Evolutionary conservation across 352 stramenopile genomes (phyloP).

Genomic region (Pythium dissimile): DNA sequence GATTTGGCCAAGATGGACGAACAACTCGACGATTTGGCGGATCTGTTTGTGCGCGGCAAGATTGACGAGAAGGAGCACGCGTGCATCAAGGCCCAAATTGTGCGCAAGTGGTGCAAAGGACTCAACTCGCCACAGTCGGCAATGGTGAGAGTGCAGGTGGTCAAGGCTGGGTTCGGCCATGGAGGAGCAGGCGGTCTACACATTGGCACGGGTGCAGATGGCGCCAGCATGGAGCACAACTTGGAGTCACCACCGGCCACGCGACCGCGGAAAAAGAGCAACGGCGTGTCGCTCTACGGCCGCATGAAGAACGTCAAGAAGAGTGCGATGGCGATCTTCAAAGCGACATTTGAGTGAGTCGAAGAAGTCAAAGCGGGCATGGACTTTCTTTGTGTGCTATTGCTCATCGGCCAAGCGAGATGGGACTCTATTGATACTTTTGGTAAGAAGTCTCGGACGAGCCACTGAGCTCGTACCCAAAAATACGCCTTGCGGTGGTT

Average conservation of each 20-base stretch:
- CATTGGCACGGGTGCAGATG: background rate
- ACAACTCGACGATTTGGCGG: constrained; percentile 64
- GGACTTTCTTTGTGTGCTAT: too few species aligned
- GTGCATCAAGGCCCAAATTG: constrained; percentile 80
- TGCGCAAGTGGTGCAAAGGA: constrained; percentile 77
- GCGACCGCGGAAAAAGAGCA: constrained; percentile 24
- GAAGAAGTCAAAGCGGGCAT: too few species aligned
- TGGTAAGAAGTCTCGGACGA: background rate
- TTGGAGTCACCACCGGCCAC: constrained; percentile 25
- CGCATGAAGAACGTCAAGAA: constrained; percentile 84
- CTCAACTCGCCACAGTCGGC: constrained; percentile 77
- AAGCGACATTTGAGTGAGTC: constrained; percentile 74
- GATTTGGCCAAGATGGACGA: constrained; percentile 81
- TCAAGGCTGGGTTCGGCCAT: constrained; percentile 43
- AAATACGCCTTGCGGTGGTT: background rate
- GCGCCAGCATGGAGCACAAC: background rate
- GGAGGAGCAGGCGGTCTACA: background rate
- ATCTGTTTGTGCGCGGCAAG: constrained; percentile 71
- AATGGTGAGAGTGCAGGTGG: constrained; percentile 65
- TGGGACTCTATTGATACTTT: background rate
- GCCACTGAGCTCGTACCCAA: background rate
- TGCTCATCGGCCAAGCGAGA: too few species aligned
- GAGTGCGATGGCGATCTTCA: constrained; percentile 79
- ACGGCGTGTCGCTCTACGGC: constrained; percentile 56
- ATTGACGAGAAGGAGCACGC: constrained; percentile 85